phyloP scores from a whole-genome alignment of 176 grass and related monocot genomes.

The Juncus effusus region DNA sequence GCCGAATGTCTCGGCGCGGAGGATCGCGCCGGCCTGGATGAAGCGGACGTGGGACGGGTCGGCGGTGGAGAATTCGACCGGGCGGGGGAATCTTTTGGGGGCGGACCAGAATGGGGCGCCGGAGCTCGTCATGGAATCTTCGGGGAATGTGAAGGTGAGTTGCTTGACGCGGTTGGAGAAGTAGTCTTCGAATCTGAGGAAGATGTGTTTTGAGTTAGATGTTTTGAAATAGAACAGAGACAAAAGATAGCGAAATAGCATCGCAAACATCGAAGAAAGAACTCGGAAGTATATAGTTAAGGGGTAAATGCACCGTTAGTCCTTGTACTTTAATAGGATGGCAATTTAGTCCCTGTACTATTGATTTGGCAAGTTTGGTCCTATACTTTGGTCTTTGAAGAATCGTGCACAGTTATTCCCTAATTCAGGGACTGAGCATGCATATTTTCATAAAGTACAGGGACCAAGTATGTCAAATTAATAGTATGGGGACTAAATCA shows the following conservation, averaged over 20 bases:
- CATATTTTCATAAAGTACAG: too few relatives aligned
- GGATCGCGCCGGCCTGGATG: conserved; percentile 63
- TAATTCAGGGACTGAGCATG: too few relatives aligned
- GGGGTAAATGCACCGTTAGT: too few relatives aligned
- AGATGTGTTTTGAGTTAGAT: not conserved
- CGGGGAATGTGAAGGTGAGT: conserved; percentile 80
- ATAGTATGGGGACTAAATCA: too few relatives aligned
- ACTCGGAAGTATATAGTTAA: too few relatives aligned
- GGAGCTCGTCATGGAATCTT: conserved; percentile 61
- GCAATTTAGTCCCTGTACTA: not conserved
- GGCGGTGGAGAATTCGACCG: conserved; percentile 50
- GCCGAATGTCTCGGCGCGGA: conserved; percentile 70
- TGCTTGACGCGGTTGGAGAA: conserved; percentile 78
- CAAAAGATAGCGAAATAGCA: not conserved
- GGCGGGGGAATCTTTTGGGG: conserved; percentile 62
- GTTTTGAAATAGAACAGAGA: conserved; percentile 3
- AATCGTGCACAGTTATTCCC: too few relatives aligned
- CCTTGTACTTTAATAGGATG: too few relatives aligned
- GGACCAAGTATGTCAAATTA: too few relatives aligned
- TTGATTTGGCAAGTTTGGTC: too few relatives aligned
- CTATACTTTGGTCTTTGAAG: too few relatives aligned
- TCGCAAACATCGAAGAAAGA: too few relatives aligned
- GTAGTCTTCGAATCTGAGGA: conserved; percentile 77
- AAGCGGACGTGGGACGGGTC: conserved; percentile 53
- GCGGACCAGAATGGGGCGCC: conserved; percentile 76